Percentiles rank a stretch among this genome's conserved stretches.
Evolutionary conservation across 768 basidiomycete genomes (phyloP).

Genomic region (Cystofilobasidium ferigula): DNA sequence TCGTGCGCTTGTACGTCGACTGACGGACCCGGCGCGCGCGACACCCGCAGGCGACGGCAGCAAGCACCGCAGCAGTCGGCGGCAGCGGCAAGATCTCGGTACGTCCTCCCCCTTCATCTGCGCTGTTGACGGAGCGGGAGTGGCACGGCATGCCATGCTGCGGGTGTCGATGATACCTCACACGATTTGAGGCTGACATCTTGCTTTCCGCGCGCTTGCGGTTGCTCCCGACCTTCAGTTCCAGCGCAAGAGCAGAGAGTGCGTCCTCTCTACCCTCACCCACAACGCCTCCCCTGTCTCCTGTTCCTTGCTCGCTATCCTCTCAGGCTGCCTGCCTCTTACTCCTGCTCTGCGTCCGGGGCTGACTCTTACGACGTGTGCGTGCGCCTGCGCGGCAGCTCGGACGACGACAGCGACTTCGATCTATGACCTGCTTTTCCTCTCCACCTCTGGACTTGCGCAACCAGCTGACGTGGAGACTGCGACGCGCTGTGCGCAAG

Average conservation of each 20-base stretch:
- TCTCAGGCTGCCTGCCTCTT: not conserved
- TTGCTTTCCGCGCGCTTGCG: not conserved
- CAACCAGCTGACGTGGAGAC: too few species aligned
- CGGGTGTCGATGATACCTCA: too few species aligned
- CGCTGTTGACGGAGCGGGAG: not conserved
- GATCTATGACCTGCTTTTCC: constrained; percentile 10
- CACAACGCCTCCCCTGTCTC: not conserved
- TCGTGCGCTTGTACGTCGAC: not conserved
- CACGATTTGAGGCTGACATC: not conserved
- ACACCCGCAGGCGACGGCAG: not conserved
- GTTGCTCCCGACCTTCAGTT: not conserved
- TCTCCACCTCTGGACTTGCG: too few species aligned
- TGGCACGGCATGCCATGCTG: not conserved
- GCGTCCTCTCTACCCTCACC: not conserved
- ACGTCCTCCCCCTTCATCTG: not conserved
- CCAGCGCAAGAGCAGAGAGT: constrained; percentile 20
- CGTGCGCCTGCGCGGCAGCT: not conserved
- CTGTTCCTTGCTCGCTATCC: not conserved
- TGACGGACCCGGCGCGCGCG: too few species aligned
- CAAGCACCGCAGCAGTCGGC: not conserved
- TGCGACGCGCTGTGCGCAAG: too few species aligned
- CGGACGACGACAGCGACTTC: constrained; percentile 23
- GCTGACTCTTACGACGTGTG: not conserved
- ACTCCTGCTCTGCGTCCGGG: not conserved
- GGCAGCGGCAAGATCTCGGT: constrained; percentile 13